Conservation (phyloP, 805 yeast genomes). For the Yarrowia sp. region DNA sequence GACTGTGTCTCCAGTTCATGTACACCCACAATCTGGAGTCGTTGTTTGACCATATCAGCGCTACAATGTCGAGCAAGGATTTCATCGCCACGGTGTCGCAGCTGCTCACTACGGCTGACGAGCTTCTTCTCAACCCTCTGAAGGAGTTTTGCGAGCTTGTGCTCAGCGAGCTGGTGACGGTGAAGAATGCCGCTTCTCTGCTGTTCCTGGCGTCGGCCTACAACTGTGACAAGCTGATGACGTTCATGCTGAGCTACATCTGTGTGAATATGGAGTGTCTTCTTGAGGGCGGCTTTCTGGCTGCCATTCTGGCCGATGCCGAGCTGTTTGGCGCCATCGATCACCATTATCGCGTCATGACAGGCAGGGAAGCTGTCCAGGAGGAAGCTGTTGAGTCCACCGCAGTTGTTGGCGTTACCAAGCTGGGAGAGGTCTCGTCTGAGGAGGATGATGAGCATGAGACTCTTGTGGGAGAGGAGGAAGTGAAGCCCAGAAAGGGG, state of each 20-base stretch:
- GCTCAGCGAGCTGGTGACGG: slow-evolving; percentile 42
- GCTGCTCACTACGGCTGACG: slow-evolving; percentile 67
- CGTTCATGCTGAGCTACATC: slow-evolving; percentile 71
- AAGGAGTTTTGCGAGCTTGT: slow-evolving; percentile 65
- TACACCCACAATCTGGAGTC: slow-evolving; percentile 50
- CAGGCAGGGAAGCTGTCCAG: background rate
- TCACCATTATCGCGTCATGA: slow-evolving; percentile 30
- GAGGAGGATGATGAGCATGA: background rate
- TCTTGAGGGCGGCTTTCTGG: slow-evolving; percentile 51
- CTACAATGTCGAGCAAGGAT: slow-evolving; percentile 47
- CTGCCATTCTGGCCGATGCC: slow-evolving; percentile 3
- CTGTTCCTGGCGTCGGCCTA: slow-evolving; percentile 61
- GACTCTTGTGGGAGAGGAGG: background rate
- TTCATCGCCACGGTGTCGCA: slow-evolving; percentile 65
- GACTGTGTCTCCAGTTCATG: slow-evolving; percentile 64
- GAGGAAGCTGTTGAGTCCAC: background rate
- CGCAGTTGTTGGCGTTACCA: background rate
- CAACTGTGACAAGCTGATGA: slow-evolving; percentile 62
- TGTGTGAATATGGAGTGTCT: slow-evolving; percentile 68
- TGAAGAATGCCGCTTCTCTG: slow-evolving; percentile 67
- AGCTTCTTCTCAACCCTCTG: slow-evolving; percentile 64
- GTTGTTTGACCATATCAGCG: slow-evolving; percentile 48
- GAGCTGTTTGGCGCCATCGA: slow-evolving; percentile 32
- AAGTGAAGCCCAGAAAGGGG: background rate
- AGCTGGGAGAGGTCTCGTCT: background rate